Base-by-base conservation (phyloP, 805 yeast genomes). In the Candida broadrunensis region DNA sequence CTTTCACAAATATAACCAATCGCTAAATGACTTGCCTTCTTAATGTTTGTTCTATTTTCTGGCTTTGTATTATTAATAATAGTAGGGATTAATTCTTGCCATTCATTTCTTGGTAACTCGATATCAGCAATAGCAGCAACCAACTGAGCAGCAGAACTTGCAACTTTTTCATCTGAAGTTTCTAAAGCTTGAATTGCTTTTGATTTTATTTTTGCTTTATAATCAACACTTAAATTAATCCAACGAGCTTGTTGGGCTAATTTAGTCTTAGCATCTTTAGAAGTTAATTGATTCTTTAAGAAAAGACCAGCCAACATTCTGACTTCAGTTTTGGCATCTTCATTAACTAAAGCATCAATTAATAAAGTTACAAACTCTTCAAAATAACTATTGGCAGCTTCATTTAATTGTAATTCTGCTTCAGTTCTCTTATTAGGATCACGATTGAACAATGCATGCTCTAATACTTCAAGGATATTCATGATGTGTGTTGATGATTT, bases 41-140 rank as follows among this genome's bases (percentile, higher is more conserved):
- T 93, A 45, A 89, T 81, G 56, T 83, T 71, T 42, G 78, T 87
- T 25, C 90, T 85, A 56, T 83, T 82, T 36, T 82, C 88, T 6
- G 85, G 72, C 54, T 80, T 81, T 24, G 98, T 93, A 64, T 88
- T 88, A 47, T 85, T 88, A 36, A 93, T 91, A 56, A 93, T 84
- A 32, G 78, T 77, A 39, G 82, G 78, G 68, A 91, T 87, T 55
- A 93, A 75, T 45, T 85, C 91, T 20, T 84, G 81, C 99, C 99
- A 93, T 57, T 85, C 88, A 48, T 75, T 75, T 47, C 84, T 70
- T 35, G 97, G 97, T 48, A 93, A 73, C 61, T 93, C 99, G 42
- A 91, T 87, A 48, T 84, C 91, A n/a, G 97, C 99, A 53, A 93
- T 87, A 9, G 97, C 95, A 25, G 98, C 96, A 38, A 93, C 91